Evolutionary conservation across 805 yeast genomes (phyloP).

Genomic region (Barnettozyma siamensis): DNA sequence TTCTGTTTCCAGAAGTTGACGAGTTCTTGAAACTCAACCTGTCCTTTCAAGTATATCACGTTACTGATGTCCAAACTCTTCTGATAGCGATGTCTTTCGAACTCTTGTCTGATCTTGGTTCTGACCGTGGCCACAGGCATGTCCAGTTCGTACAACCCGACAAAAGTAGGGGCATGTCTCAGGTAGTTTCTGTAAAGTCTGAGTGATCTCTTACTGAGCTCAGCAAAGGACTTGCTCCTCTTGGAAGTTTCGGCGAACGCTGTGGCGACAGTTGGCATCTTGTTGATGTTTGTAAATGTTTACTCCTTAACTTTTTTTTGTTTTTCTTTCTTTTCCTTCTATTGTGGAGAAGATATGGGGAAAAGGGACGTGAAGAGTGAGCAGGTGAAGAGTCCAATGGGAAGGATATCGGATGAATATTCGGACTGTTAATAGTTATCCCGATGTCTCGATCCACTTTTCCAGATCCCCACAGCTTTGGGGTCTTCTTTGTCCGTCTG

Average conservation of each 20-base stretch:
- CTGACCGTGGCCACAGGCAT: slow-evolving; percentile 74
- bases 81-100: slow-evolving; percentile 78
- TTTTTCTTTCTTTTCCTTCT: not conserved
- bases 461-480: too few species aligned
- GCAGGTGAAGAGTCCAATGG: too few species aligned
- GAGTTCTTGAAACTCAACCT: slow-evolving; percentile 86
- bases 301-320: not conserved
- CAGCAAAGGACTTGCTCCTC: slow-evolving; percentile 53
- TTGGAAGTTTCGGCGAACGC: slow-evolving; percentile 80
- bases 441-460: too few species aligned
- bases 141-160: slow-evolving; percentile 65
- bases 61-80: slow-evolving; percentile 60
- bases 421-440: too few species aligned
- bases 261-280: slow-evolving; percentile 65
- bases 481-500: too few species aligned
- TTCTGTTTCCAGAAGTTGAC: slow-evolving; percentile 88
- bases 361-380: too few species aligned
- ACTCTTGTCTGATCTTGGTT: slow-evolving; percentile 84
- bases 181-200: slow-evolving; percentile 68
- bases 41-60: slow-evolving; percentile 72
- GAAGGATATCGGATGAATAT: too few species aligned
- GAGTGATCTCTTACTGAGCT: slow-evolving; percentile 58
- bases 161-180: slow-evolving; percentile 53
- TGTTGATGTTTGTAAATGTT: not conserved
- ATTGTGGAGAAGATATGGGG: not conserved